Percentiles rank a stretch among this genome's conserved stretches.
Evolutionary conservation across 371 early-diverging fungal genomes (phyloP).

Genomic region (Mucor mucedo): DNA sequence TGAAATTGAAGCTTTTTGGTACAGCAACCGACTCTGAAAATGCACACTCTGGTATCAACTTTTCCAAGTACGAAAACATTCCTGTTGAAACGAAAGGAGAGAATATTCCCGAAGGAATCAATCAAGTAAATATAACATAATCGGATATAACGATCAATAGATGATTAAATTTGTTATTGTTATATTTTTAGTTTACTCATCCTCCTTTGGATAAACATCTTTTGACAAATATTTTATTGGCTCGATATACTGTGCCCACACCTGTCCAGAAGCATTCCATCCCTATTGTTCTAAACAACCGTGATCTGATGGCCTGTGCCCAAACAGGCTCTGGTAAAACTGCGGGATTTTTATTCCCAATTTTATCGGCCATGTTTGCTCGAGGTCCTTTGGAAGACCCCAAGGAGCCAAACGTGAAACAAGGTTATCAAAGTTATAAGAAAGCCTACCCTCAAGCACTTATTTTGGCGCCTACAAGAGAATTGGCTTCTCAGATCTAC

Average conservation of each 20-base stretch:
- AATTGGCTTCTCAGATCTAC: constrained; percentile 48
- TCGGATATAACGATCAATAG: neutral
- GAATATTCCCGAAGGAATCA: constrained; percentile 49
- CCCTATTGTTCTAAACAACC: constrained; percentile 62
- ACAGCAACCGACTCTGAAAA: constrained; percentile 69
- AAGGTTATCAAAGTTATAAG: constrained; percentile 49
- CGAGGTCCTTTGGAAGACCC: constrained; percentile 70
- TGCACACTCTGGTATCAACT: constrained; percentile 91
- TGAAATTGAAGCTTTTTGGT: constrained; percentile 70
- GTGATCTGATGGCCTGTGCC: constrained; percentile 82
- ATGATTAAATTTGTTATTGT: neutral
- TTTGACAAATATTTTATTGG: constrained; percentile 65
- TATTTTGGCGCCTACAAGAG: constrained; percentile 54
- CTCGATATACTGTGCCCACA: constrained; percentile 69
- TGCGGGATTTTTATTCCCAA: constrained; percentile 71
- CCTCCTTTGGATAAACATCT: constrained; percentile 82
- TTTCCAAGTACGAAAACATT: constrained; percentile 96
- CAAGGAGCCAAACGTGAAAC: constrained; percentile 27
- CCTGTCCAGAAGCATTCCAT: constrained; percentile 75
- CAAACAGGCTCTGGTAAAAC: constrained; percentile 89
- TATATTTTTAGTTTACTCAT: constrained; percentile 48
- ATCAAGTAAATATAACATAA: constrained; percentile 8
- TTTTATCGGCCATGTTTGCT: constrained; percentile 52
- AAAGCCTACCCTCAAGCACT: constrained; percentile 50
- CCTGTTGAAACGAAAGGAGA: constrained; percentile 94